A percentile compares a stretch with the other conserved stretches of the same genome.
Conservation (phyloP, 306 rosid species). For the Morella rubra region DNA sequence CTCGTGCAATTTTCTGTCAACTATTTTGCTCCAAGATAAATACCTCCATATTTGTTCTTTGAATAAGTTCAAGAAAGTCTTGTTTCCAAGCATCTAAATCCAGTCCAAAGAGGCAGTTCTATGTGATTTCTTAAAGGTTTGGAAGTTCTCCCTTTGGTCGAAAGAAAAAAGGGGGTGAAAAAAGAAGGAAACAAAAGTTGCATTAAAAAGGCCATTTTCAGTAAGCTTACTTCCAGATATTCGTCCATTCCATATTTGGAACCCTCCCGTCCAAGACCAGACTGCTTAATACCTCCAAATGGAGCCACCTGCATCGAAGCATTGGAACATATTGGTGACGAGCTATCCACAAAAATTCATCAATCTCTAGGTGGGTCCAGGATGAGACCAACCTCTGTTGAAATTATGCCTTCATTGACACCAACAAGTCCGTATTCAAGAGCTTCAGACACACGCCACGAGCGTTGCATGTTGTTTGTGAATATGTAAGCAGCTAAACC, state of each 20-base stretch:
- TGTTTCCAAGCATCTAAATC: background rate
- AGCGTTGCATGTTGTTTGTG: slow-evolving; percentile 79
- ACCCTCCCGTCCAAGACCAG: slow-evolving; percentile 98
- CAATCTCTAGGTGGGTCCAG: slow-evolving; percentile 12
- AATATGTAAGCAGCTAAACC: slow-evolving; percentile 93
- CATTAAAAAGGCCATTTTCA: background rate
- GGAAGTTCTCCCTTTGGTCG: background rate
- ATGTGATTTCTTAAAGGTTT: background rate
- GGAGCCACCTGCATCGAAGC: slow-evolving; percentile 81
- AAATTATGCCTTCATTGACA: slow-evolving; percentile 85
- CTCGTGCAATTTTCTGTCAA: background rate
- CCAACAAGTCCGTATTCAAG: slow-evolving; percentile 96
- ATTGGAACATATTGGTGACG: slow-evolving; percentile 22
- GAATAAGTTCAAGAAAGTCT: background rate
- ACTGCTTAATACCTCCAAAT: slow-evolving; percentile 92
- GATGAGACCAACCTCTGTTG: slow-evolving; percentile 75
- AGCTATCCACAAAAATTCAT: slow-evolving; percentile 14
- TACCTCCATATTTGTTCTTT: too few relatives aligned
- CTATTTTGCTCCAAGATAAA: background rate
- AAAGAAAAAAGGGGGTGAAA: background rate
- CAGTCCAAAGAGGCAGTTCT: background rate
- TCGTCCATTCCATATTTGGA: slow-evolving; percentile 98
- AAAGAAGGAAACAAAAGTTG: background rate
- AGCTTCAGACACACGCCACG: slow-evolving; percentile 98
- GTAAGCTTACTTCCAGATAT: slow-evolving; percentile 71